Evolutionary conservation across 306 rosid species (phyloP).

Genomic region (Gillenia trifoliata): DNA sequence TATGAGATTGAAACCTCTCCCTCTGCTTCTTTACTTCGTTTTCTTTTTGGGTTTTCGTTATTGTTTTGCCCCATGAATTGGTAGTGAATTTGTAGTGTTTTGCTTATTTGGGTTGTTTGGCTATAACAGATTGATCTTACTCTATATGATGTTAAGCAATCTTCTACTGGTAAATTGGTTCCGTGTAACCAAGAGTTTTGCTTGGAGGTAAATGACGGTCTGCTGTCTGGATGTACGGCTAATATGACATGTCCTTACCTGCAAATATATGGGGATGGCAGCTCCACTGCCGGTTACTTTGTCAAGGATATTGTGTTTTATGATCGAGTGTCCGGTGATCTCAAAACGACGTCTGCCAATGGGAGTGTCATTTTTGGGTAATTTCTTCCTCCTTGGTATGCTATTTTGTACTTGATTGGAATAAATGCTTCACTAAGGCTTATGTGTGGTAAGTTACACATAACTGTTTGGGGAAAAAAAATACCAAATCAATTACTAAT

Average conservation of each 20-base stretch:
- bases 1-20: constrained; percentile 21
- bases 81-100: neutral
- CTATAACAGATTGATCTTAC: constrained; percentile 66
- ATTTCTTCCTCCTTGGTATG: constrained; percentile 21
- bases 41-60: neutral
- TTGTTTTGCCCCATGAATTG: neutral
- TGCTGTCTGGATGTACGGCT: constrained; percentile 54
- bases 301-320: constrained; percentile 68
- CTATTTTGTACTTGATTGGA: neutral
- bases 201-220: constrained; percentile 75
- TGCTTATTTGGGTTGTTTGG: neutral
- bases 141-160: constrained; percentile 61
- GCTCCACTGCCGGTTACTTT: constrained; percentile 91
- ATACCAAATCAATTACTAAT: neutral
- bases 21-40: neutral
- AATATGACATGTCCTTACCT: constrained; percentile 81
- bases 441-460: neutral
- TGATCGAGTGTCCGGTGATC: constrained; percentile 89
- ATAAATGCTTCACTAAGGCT: neutral
- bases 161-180: constrained; percentile 64
- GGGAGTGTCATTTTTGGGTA: constrained; percentile 91
- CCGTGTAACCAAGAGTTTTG: constrained; percentile 73
- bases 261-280: constrained; percentile 93
- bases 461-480: neutral
- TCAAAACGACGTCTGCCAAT: constrained; percentile 68